These are phyloP conservation scores for Diplosphaera chodatii DNA, from an alignment of 139 green algal species.

Conservation along the genomic window DNA sequence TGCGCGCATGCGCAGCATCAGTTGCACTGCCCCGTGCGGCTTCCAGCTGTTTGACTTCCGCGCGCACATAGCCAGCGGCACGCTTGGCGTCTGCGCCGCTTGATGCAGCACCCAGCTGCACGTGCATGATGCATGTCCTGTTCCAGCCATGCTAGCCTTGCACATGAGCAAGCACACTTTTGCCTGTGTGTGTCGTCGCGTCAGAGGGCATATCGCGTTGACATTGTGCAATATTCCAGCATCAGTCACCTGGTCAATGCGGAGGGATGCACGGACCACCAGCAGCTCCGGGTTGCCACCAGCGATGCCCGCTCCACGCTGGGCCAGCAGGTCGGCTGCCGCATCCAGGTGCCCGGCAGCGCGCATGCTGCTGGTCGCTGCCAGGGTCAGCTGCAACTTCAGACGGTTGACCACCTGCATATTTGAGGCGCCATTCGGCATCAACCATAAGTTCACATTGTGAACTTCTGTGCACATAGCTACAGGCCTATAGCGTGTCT, in stretches of 20 bases:
- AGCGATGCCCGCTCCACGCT: neutral
- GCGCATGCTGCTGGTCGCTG: neutral
- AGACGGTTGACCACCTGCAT: conserved; percentile 1
- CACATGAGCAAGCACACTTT: too few relatives aligned
- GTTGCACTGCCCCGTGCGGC: too few relatives aligned
- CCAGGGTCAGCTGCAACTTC: neutral
- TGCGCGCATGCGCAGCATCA: neutral
- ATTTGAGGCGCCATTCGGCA: too few relatives aligned
- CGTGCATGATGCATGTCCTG: too few relatives aligned
- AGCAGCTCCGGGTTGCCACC: neutral
- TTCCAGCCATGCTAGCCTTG: too few relatives aligned
- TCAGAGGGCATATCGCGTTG: too few relatives aligned
- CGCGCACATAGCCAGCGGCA: neutral
- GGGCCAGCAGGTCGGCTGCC: conserved; percentile 12
- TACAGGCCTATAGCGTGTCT: too few relatives aligned
- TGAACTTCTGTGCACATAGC: too few relatives aligned
- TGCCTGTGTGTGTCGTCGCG: too few relatives aligned
- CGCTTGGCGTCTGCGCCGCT: neutral
- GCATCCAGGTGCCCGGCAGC: conserved; percentile 16
- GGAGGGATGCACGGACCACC: neutral
- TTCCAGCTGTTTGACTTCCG: neutral
- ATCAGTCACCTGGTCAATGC: conserved; percentile 9
- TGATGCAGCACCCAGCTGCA: neutral
- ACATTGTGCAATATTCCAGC: too few relatives aligned
- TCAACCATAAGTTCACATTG: too few relatives aligned